Evolutionary conservation across 495 filamentous ascomycete species (phyloP).

Genomic region (Amniculicola lignicola): DNA sequence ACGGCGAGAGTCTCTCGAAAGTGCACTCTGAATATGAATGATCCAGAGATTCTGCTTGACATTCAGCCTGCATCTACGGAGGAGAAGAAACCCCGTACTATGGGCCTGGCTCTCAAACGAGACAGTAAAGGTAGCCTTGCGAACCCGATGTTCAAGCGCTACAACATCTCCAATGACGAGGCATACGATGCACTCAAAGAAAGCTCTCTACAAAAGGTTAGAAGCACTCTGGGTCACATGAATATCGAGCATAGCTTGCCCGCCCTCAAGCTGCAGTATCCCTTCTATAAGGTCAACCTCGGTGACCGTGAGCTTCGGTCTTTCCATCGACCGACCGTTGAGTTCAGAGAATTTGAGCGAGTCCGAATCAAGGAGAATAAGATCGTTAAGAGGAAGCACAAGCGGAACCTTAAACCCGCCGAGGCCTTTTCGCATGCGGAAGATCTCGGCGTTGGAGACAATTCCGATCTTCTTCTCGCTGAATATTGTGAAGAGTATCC

Average conservation of each 20-base stretch:
- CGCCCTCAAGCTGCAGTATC: constrained; percentile 84
- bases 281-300: constrained; percentile 86
- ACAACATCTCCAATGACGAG: constrained; percentile 94
- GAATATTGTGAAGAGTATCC: constrained; percentile 97
- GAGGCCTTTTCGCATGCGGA: constrained; percentile 70
- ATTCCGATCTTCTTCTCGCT: constrained; percentile 77
- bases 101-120: constrained; percentile 49
- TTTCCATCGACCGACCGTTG: constrained; percentile 78
- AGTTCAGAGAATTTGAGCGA: constrained; percentile 52
- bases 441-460: constrained; percentile 80
- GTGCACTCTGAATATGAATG: constrained; percentile 82
- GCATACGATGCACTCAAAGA: constrained; percentile 94
- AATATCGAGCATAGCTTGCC: constrained; percentile 88
- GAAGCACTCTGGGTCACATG: constrained; percentile 80
- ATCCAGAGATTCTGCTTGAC: constrained; percentile 81
- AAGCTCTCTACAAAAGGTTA: constrained; percentile 92
- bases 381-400: constrained; percentile 74
- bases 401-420: constrained; percentile 70
- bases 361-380: constrained; percentile 55
- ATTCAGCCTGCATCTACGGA: constrained; percentile 46
- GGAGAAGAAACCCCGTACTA: constrained; percentile 37
- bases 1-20: constrained; percentile 68
- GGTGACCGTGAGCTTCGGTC: constrained; percentile 75
- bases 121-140: constrained; percentile 55
- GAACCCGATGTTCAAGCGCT: constrained; percentile 66